Conservation (phyloP, 306 rosid species). For the Coriaria nepalensis region DNA sequence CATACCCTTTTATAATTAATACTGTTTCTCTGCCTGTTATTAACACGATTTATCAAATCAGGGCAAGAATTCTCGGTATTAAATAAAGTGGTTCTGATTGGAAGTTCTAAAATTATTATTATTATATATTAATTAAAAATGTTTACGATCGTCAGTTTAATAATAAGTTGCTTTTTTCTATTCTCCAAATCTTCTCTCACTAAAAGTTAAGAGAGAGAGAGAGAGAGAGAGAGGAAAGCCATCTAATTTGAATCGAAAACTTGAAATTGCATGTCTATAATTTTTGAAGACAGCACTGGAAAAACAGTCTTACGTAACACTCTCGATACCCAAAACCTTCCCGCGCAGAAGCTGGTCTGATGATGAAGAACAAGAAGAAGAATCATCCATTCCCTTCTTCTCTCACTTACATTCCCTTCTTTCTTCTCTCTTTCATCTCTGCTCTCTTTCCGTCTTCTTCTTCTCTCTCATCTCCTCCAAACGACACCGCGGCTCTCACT, state of each 20-base stretch:
- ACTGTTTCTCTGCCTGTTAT: no score
- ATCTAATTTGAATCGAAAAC: no score
- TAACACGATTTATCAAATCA: no score
- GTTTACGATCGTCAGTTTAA: no score
- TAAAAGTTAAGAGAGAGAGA: slow-evolving; percentile 3
- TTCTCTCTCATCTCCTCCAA: slow-evolving; percentile 12
- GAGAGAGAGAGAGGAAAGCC: background rate
- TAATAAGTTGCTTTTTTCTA: background rate
- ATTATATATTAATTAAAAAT: no score
- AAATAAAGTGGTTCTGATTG: no score
- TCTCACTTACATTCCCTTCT: background rate
- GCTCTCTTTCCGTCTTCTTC: slow-evolving; percentile 8
- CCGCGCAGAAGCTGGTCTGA: background rate
- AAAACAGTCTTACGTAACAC: background rate
- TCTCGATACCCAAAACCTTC: no score
- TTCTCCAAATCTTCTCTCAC: background rate
- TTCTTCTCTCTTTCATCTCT: slow-evolving; percentile 6
- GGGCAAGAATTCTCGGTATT: no score
- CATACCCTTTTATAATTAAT: no score
- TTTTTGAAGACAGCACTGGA: background rate
- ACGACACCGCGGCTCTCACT: slow-evolving; percentile 58
- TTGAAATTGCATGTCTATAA: background rate
- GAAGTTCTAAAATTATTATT: no score
- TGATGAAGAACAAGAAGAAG: background rate
- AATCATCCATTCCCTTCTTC: background rate